Evolutionary conservation across 129 eudicot species (phyloP), one percentile per base, ranked within the genome.

Genomic region (Flaveria robusta): DNA sequence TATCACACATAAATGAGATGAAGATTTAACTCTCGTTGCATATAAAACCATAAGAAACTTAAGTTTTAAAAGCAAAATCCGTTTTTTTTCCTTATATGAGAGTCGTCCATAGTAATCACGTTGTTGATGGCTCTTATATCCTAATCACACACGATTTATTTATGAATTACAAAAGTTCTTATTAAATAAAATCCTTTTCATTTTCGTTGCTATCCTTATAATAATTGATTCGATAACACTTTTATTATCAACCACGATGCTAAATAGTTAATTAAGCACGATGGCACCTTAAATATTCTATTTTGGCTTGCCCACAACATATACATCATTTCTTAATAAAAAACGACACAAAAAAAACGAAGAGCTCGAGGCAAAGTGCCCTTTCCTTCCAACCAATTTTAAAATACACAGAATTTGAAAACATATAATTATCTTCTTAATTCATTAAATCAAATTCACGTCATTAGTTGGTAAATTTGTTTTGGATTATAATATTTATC

Each of bases 401-500:
- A 29, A 5, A 19, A 7, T 76, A 49, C 66, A 76, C 27, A 66
- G 73, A 64, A 34, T 66, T 49, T 76, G 41, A 65, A 29, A 75
- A 64, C 52, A 14, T 46, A 43, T 42, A 56, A 22, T 45, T 42
- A 45, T 49, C 1, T 42, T 19, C 8, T 45, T 31, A 18, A 37
- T 23, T 24, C 43, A 46, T 62, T 60, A 22, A 46, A 70, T 63
- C 60, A 54, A 54, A 54, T 54, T 9, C 9, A 66, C 51, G 34
- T 19, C 65, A 78, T 77, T 77, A 52, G 46, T 15, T 56, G 76
- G 49, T 56, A 55, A 34, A 4, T 34, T 34, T 18, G 43, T 54
- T 78, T 51, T 47, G 70, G 74, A 71, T 54, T 58, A 46, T 58
- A 58, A 78, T 70, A 78, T 29, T 59, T 78, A 76, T 34, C 22